Base-by-base conservation (phyloP, 352 stramenopile genomes). In the Globisporangium rhizosaccharum region DNA sequence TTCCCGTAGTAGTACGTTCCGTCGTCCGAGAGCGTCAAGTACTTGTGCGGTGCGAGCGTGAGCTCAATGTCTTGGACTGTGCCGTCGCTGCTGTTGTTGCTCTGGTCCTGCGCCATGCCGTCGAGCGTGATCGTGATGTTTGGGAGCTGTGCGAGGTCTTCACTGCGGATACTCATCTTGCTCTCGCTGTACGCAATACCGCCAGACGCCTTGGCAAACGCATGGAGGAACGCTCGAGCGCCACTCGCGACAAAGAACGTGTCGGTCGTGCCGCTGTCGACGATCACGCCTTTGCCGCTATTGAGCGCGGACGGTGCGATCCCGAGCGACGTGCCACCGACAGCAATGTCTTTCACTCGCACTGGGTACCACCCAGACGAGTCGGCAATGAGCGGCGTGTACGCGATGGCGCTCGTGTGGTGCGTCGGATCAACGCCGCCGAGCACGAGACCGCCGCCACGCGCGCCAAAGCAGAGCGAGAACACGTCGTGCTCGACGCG, bases 211-310 rank as follows among this genome's bases (percentile, higher is more conserved):
- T 72, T 51, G 23, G 62, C 63, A 58, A 87, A 95, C 11, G 70
- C 68, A 36, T 60, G 71, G 39, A 73, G 63, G 63, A 95, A 95
- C 11, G 56, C 66, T 9, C 75, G 70, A n/a, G 62, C 71, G 1
- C 68, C 80, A 46, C 64, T 70, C 3, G 65, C 54, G 12, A 77
- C 70, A 51, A 95, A 92, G 62, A 91, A 95, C 23, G 83, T 91
- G 56, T 95, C 85, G 33, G 85, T 95, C 51, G 85, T 93, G 0
- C 85, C 85, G 63, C 83, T 93, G 56, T 95, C 85, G 17, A 95
- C 83, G 62, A 95, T 92, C 41, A 92, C 74, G 5, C 85, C 85
- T 62, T 73, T 79, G 33, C 85, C 85, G 49, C 69, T 83, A 70
- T 92, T 94, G 52, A 88, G 65, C 17, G 68, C 62, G 0, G 64